phyloP scores from a whole-genome alignment of 768 basidiomycete species.

The Pleurotus salmoneostramineus region DNA sequence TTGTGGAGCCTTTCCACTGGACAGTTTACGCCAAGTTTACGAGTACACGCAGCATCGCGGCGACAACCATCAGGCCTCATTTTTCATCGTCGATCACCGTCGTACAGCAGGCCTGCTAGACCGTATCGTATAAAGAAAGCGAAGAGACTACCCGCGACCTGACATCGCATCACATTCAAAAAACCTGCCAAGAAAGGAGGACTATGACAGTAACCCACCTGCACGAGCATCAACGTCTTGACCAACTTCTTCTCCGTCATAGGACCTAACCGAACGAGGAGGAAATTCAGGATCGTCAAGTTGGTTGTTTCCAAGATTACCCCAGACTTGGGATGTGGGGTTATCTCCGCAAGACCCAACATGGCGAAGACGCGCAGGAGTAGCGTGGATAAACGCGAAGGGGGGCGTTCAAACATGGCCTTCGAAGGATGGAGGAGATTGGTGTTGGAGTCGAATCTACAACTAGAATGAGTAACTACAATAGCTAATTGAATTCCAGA shows the following conservation, averaged over 20 bases:
- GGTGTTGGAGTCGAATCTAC: constrained; percentile 71
- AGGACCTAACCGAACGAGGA: constrained; percentile 77
- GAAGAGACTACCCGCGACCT: constrained; percentile 72
- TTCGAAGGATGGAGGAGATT: constrained; percentile 79
- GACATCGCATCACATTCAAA: constrained; percentile 4
- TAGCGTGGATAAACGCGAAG: constrained; percentile 48
- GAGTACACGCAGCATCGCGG: too few relatives aligned
- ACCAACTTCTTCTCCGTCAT: constrained; percentile 84
- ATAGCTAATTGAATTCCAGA: too few relatives aligned
- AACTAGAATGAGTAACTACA: background rate
- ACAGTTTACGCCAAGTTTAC: too few relatives aligned
- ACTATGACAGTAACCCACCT: constrained; percentile 40
- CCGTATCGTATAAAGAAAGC: constrained; percentile 92
- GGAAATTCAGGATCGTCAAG: constrained; percentile 85
- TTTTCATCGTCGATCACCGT: constrained; percentile 76
- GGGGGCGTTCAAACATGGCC: constrained; percentile 54
- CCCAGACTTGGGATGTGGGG: constrained; percentile 47
- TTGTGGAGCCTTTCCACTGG: too few relatives aligned
- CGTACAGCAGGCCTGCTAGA: constrained; percentile 84
- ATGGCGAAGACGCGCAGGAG: constrained; percentile 56
- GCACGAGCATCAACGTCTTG: constrained; percentile 65
- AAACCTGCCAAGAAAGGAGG: constrained; percentile 1
- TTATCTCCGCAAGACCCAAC: constrained; percentile 67
- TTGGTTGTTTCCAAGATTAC: constrained; percentile 75
- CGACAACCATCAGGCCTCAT: too few relatives aligned